phyloP scores from a whole-genome alignment of 1,139 yeast genomes.

The Lodderomyces pseudojiufengensis region DNA sequence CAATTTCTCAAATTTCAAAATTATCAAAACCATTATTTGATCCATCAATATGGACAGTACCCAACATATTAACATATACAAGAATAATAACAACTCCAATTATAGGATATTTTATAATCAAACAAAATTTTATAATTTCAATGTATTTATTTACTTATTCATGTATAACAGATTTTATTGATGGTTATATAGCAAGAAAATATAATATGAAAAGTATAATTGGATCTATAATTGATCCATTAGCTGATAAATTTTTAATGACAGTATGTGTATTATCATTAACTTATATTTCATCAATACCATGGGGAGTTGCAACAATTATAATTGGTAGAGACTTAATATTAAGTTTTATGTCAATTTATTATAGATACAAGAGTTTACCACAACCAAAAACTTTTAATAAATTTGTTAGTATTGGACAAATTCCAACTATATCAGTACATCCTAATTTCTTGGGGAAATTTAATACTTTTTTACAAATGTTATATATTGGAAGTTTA shows the following conservation, averaged over 20 bases:
- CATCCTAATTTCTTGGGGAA: conserved; percentile 88
- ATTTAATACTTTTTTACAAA: conserved; percentile 85
- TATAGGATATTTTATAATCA: conserved; percentile 72
- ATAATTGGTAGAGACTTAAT: conserved; percentile 84
- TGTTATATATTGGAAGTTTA: conserved; percentile 79
- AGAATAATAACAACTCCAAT: conserved; percentile 77
- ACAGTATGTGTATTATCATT: conserved; percentile 77
- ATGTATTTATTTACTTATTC: conserved; percentile 75
- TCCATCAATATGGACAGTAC: conserved; percentile 49
- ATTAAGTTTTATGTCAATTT: conserved; percentile 71
- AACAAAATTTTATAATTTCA: conserved; percentile 60
- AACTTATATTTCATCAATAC: conserved; percentile 66
- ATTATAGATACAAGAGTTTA: conserved; percentile 68
- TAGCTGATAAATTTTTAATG: conserved; percentile 93
- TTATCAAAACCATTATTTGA: conserved; percentile 5
- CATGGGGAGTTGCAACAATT: conserved; percentile 60
- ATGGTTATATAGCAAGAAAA: conserved; percentile 84
- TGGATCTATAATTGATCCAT: conserved; percentile 91
- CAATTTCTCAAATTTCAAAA: background rate
- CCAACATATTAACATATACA: conserved; percentile 78
- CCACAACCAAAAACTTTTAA: conserved; percentile 72
- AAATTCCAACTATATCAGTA: conserved; percentile 73
- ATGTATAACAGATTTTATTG: conserved; percentile 85
- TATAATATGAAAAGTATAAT: conserved; percentile 75
- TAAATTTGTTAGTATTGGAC: conserved; percentile 56